Evolutionary conservation across 1,284 basidiomycete genomes (phyloP).

Genomic region (Cryptococcus wingfieldii): DNA sequence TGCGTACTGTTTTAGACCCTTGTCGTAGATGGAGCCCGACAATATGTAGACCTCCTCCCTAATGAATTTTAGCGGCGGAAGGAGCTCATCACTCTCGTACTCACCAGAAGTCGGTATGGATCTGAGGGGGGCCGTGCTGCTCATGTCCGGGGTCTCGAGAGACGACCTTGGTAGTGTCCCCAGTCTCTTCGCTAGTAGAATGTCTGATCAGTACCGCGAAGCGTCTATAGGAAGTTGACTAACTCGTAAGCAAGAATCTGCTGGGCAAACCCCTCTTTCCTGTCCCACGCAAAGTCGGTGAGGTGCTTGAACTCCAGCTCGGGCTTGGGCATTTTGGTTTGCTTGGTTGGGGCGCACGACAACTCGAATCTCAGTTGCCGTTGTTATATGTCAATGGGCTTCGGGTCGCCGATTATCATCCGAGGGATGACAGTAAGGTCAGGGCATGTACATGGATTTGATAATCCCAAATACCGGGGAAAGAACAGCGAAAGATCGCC

Average conservation of each 20-base stretch:
- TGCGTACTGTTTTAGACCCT: background rate
- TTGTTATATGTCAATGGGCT: too few species aligned
- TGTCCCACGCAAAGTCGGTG: constrained; percentile 17
- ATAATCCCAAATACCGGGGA: too few species aligned
- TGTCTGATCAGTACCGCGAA: background rate
- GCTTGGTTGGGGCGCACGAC: too few species aligned
- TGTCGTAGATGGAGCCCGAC: constrained; percentile 1
- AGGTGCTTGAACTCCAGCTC: constrained; percentile 13
- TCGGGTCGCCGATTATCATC: too few species aligned
- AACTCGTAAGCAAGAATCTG: constrained; percentile 10
- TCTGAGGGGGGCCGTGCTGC: constrained; percentile 5
- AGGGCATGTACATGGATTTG: too few species aligned
- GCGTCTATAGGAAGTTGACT: background rate
- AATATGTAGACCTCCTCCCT: constrained; percentile 8
- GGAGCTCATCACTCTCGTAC: background rate
- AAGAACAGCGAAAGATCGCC: too few species aligned
- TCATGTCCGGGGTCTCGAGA: constrained; percentile 5
- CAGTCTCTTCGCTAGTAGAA: constrained; percentile 5
- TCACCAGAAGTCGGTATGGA: constrained; percentile 12
- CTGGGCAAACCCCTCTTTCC: constrained; percentile 5
- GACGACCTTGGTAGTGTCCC: constrained; percentile 12
- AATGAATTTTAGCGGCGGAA: background rate
- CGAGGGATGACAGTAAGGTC: too few species aligned
- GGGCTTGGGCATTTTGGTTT: constrained; percentile 10
- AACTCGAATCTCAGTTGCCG: too few species aligned